Evolutionary conservation across 1,284 basidiomycete genomes (phyloP).

Genomic region (Serendipita sp.): DNA sequence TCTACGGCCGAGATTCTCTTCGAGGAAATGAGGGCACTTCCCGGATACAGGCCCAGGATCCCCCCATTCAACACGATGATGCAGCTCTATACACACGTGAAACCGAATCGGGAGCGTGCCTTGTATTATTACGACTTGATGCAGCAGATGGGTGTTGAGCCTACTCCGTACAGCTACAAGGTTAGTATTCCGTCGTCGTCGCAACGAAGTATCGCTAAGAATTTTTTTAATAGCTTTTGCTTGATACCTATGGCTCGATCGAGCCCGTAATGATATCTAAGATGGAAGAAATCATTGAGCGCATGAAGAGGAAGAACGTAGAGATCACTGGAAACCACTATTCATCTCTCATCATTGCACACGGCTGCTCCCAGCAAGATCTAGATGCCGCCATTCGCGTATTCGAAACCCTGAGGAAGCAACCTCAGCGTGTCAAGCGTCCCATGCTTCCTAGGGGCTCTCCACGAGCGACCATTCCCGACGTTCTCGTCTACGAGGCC

Average conservation of each 20-base stretch:
- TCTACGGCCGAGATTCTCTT: slow-evolving; percentile 73
- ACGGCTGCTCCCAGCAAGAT: slow-evolving; percentile 71
- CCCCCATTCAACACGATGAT: slow-evolving; percentile 99
- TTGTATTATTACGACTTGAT: slow-evolving; percentile 69
- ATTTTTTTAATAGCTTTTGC: slow-evolving; percentile 44
- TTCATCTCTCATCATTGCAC: slow-evolving; percentile 83
- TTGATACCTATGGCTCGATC: slow-evolving; percentile 82
- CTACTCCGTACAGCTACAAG: slow-evolving; percentile 87
- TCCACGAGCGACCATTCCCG: slow-evolving; percentile 33
- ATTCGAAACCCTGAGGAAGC: slow-evolving; percentile 56
- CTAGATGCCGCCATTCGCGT: slow-evolving; percentile 60
- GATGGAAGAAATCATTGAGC: slow-evolving; percentile 69
- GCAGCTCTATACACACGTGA: slow-evolving; percentile 85
- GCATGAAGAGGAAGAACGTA: slow-evolving; percentile 33
- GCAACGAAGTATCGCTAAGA: not conserved
- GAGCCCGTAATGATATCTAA: slow-evolving; percentile 66
- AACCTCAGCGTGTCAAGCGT: not conserved
- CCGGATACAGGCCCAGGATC: slow-evolving; percentile 73
- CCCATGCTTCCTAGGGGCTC: not conserved
- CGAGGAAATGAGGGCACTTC: slow-evolving; percentile 64
- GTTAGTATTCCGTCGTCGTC: slow-evolving; percentile 24
- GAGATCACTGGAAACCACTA: slow-evolving; percentile 76
- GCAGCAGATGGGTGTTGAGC: slow-evolving; percentile 44
- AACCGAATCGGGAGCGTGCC: slow-evolving; percentile 68
- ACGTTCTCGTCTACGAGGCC: slow-evolving; percentile 85